These are phyloP conservation scores for Fraxinus velutina DNA, from an alignment of 305 asterid genomes.

Conservation along the genomic window DNA sequence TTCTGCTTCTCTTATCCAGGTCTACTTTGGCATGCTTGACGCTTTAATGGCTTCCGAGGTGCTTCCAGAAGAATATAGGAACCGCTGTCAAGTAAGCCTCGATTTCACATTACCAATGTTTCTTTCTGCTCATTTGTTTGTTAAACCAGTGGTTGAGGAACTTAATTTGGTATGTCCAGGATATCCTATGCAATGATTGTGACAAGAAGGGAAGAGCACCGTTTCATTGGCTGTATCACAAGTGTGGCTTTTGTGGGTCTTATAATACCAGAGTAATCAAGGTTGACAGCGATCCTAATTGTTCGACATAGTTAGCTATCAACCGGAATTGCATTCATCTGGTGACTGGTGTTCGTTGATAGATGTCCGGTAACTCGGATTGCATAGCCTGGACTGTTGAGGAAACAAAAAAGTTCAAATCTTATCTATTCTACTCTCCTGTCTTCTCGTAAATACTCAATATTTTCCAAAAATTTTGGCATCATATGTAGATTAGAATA, in stretches of 20 bases:
- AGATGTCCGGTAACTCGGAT: background rate
- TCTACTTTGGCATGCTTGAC: slow-evolving; percentile 94
- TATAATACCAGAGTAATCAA: slow-evolving; percentile 89
- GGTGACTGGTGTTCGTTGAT: slow-evolving; percentile 23
- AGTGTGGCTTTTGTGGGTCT: slow-evolving; percentile 78
- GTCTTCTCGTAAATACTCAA: background rate
- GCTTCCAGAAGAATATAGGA: slow-evolving; percentile 87
- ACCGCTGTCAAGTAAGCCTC: slow-evolving; percentile 65
- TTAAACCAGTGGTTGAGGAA: background rate
- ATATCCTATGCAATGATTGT: slow-evolving; percentile 87
- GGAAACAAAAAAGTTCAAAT: background rate
- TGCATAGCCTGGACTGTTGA: background rate
- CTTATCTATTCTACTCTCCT: background rate
- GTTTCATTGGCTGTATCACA: slow-evolving; percentile 93
- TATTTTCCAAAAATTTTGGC: background rate
- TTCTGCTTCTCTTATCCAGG: slow-evolving; percentile 38
- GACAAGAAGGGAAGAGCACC: slow-evolving; percentile 72
- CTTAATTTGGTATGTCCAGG: slow-evolving; percentile 37
- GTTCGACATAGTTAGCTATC: slow-evolving; percentile 43
- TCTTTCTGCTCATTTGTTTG: background rate
- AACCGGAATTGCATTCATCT: slow-evolving; percentile 7
- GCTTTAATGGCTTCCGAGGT: slow-evolving; percentile 91
- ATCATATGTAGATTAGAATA: background rate
- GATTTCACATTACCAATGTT: background rate
- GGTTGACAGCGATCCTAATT: slow-evolving; percentile 58